phyloP scores from a whole-genome alignment of 345 rosid species.

The Salix exigua region DNA sequence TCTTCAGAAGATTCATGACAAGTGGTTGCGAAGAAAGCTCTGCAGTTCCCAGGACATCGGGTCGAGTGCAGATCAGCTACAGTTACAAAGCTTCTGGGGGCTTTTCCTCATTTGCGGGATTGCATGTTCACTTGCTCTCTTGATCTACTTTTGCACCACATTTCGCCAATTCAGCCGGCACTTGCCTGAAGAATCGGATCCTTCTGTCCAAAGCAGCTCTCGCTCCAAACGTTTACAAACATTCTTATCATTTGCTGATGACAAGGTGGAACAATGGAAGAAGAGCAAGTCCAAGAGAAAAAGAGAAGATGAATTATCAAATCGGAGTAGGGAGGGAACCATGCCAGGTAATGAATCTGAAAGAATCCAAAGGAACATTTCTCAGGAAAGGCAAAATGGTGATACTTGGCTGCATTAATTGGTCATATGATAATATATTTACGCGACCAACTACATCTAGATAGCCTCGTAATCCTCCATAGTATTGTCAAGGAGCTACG shows the following conservation, averaged over 20 bases:
- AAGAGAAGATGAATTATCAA: conserved; percentile 33
- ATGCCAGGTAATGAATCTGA: conserved; percentile 10
- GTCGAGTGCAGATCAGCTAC: conserved; percentile 61
- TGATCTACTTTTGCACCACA: conserved; percentile 47
- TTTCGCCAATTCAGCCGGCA: conserved; percentile 45
- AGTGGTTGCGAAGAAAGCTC: conserved; percentile 53
- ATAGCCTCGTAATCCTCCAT: too few species aligned
- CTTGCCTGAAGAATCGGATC: conserved; percentile 25
- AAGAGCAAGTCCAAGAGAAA: conserved; percentile 58
- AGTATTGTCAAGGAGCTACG: too few species aligned
- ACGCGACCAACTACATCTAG: too few species aligned
- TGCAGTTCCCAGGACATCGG: conserved; percentile 41
- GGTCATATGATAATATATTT: neutral
- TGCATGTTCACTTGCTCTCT: conserved; percentile 54
- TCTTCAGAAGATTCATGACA: conserved; percentile 69
- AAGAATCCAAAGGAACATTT: conserved; percentile 17
- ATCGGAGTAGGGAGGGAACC: conserved; percentile 13
- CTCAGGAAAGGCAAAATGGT: conserved; percentile 8
- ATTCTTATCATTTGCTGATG: conserved; percentile 63
- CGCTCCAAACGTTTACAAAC: conserved; percentile 52
- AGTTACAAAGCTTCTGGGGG: conserved; percentile 75
- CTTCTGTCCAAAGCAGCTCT: conserved; percentile 32
- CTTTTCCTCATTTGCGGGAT: conserved; percentile 71
- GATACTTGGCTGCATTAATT: conserved; percentile 12
- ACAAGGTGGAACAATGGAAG: conserved; percentile 42